Evolutionary conservation across 495 filamentous ascomycete genomes (phyloP).

Genomic region (Darksidea phi): DNA sequence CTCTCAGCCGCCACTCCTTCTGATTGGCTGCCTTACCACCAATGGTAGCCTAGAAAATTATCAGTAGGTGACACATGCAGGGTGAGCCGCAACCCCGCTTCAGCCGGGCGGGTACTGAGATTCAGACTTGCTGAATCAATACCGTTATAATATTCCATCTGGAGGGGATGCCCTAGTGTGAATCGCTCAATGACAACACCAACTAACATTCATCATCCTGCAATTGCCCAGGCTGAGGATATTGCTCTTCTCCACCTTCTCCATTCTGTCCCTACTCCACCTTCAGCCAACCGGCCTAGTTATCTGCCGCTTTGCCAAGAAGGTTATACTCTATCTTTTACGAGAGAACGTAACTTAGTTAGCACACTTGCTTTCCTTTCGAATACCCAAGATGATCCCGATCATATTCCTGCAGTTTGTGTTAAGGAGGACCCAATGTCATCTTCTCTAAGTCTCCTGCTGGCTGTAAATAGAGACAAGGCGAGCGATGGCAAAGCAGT

Average conservation of each 20-base stretch:
- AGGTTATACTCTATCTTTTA: slow-evolving; percentile 9
- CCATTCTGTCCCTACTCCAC: slow-evolving; percentile 8
- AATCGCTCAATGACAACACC: background rate
- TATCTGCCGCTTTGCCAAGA: background rate
- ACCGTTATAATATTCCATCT: too few relatives aligned
- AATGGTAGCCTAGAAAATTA: too few relatives aligned
- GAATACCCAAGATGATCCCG: slow-evolving; percentile 7
- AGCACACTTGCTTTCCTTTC: slow-evolving; percentile 12
- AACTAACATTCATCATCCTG: slow-evolving; percentile 5
- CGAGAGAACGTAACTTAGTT: slow-evolving; percentile 5
- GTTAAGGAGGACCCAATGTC: background rate
- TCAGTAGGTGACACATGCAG: too few relatives aligned
- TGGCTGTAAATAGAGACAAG: slow-evolving; percentile 7
- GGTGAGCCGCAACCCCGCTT: too few relatives aligned
- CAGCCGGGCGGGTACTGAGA: too few relatives aligned
- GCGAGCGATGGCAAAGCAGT: slow-evolving; percentile 1
- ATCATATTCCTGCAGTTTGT: slow-evolving; percentile 9
- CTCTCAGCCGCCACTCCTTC: too few relatives aligned
- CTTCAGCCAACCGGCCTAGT: slow-evolving; percentile 3
- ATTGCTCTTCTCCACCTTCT: slow-evolving; percentile 14
- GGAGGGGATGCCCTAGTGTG: too few relatives aligned
- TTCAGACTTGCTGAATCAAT: too few relatives aligned
- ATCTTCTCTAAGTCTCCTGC: slow-evolving; percentile 10
- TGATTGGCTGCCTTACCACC: too few relatives aligned
- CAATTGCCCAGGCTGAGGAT: slow-evolving; percentile 1